Conservation (phyloP, 495 filamentous ascomycete genomes). For the Penicillium bovifimosum region DNA sequence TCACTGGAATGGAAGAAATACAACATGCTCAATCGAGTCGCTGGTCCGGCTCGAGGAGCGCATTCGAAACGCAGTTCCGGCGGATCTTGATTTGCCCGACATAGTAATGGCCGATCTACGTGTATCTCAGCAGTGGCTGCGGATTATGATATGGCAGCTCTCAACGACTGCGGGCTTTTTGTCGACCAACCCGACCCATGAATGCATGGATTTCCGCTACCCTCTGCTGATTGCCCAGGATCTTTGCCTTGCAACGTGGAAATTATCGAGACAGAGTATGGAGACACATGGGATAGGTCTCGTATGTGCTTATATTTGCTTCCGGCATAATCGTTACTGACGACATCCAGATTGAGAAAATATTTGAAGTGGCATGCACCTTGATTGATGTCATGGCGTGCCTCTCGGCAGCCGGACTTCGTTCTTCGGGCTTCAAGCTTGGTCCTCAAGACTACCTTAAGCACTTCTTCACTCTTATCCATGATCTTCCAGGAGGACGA, state of each 20-base stretch:
- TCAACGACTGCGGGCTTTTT: constrained; percentile 46
- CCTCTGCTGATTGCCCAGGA: constrained; percentile 66
- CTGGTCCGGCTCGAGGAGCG: constrained; percentile 59
- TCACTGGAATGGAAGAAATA: constrained; percentile 66
- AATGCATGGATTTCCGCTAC: constrained; percentile 60
- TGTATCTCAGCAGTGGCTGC: constrained; percentile 70
- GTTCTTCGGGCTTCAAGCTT: constrained; percentile 52
- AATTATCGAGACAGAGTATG: constrained; percentile 58
- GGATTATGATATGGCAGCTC: constrained; percentile 70
- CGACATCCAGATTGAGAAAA: constrained; percentile 58
- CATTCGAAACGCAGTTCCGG: constrained; percentile 57
- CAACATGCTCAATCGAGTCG: constrained; percentile 52
- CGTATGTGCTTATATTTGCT: constrained; percentile 35
- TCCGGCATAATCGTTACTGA: neutral
- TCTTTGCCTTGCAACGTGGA: constrained; percentile 60
- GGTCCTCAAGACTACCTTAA: constrained; percentile 71
- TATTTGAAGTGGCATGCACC: constrained; percentile 69
- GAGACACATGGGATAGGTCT: constrained; percentile 63
- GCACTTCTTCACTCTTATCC: constrained; percentile 60
- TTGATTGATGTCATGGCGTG: constrained; percentile 68
- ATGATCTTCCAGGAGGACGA: constrained; percentile 63
- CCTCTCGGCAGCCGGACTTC: constrained; percentile 44
- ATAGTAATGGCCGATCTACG: constrained; percentile 59
- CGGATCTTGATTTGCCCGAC: constrained; percentile 57
- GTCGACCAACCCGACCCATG: constrained; percentile 49